These are phyloP conservation scores for Daldinia caldariorum DNA, from an alignment of 495 filamentous ascomycete genomes.

Conservation along the genomic window DNA sequence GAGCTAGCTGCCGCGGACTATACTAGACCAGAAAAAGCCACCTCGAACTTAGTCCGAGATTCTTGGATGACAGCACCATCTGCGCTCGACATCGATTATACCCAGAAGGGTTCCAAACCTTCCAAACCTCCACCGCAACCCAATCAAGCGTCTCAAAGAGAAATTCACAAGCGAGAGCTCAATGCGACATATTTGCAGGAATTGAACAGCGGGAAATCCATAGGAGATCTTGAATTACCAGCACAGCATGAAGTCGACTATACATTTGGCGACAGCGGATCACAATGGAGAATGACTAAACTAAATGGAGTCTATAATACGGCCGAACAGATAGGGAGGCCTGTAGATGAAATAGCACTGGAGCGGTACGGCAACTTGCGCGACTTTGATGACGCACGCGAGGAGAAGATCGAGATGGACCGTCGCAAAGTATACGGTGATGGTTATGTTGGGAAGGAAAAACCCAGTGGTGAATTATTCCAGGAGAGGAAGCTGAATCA, in stretches of 20 bases:
- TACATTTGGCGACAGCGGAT: constrained; percentile 88
- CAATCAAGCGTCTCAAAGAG: constrained; percentile 74
- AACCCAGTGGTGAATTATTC: constrained; percentile 87
- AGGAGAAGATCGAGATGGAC: constrained; percentile 94
- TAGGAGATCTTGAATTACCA: constrained; percentile 59
- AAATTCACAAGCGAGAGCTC: constrained; percentile 82
- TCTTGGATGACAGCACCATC: constrained; percentile 95
- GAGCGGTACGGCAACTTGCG: constrained; percentile 84
- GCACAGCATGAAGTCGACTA: constrained; percentile 77
- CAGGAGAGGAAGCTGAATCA: constrained; percentile 65
- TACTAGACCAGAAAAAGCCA: constrained; percentile 16
- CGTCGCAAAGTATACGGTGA: constrained; percentile 84
- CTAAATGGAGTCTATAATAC: constrained; percentile 85
- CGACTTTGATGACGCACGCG: constrained; percentile 90
- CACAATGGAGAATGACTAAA: constrained; percentile 95
- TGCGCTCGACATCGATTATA: constrained; percentile 83
- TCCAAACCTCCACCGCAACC: constrained; percentile 60
- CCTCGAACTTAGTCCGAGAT: constrained; percentile 64
- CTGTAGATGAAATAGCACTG: constrained; percentile 81
- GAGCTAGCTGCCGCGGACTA: constrained; percentile 49
- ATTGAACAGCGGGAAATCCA: constrained; percentile 53
- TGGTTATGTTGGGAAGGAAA: constrained; percentile 86
- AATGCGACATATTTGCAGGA: constrained; percentile 74
- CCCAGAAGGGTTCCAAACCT: constrained; percentile 68
- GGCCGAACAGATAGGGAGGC: constrained; percentile 73